These are phyloP conservation scores for Candida easanensis DNA, from an alignment of 805 yeast species.

Conservation along the genomic window DNA sequence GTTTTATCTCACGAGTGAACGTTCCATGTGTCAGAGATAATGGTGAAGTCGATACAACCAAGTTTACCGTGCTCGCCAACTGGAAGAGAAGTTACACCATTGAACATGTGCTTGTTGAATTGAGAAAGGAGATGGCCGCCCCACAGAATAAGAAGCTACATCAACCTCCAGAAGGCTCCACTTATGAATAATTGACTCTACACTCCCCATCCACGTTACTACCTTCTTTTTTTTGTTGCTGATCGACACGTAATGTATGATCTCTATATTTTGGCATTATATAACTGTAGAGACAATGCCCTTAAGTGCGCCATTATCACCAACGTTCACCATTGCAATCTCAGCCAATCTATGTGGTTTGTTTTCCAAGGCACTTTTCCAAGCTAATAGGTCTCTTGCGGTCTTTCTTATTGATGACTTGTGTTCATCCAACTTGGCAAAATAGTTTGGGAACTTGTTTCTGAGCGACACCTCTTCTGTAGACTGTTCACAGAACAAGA, in stretches of 20 bases:
- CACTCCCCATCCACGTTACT: not conserved
- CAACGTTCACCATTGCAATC: slow-evolving; percentile 7
- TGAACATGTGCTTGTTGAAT: slow-evolving; percentile 87
- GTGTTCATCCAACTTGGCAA: slow-evolving; percentile 17
- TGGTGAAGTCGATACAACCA: slow-evolving; percentile 52
- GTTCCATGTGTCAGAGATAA: slow-evolving; percentile 76
- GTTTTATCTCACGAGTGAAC: slow-evolving; percentile 79
- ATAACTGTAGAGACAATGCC: slow-evolving; percentile 6
- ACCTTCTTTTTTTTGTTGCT: not conserved
- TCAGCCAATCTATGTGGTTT: slow-evolving; percentile 4
- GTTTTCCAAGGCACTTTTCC: slow-evolving; percentile 17
- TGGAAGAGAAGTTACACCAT: slow-evolving; percentile 93
- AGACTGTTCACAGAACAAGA: not conserved
- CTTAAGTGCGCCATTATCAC: slow-evolving; percentile 2
- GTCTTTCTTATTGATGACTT: slow-evolving; percentile 8
- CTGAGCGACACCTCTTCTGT: slow-evolving; percentile 17
- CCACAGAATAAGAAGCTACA: slow-evolving; percentile 77
- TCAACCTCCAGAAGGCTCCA: slow-evolving; percentile 90
- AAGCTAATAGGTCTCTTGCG: slow-evolving; percentile 17
- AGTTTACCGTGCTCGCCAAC: slow-evolving; percentile 62
- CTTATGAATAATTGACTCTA: slow-evolving; percentile 34
- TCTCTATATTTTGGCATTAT: too few relatives aligned
- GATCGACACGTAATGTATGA: too few relatives aligned
- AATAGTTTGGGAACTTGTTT: slow-evolving; percentile 20
- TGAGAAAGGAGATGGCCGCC: slow-evolving; percentile 87